phyloP scores from a whole-genome alignment of 1,284 basidiomycete genomes.

The Ustilago loliicola region DNA sequence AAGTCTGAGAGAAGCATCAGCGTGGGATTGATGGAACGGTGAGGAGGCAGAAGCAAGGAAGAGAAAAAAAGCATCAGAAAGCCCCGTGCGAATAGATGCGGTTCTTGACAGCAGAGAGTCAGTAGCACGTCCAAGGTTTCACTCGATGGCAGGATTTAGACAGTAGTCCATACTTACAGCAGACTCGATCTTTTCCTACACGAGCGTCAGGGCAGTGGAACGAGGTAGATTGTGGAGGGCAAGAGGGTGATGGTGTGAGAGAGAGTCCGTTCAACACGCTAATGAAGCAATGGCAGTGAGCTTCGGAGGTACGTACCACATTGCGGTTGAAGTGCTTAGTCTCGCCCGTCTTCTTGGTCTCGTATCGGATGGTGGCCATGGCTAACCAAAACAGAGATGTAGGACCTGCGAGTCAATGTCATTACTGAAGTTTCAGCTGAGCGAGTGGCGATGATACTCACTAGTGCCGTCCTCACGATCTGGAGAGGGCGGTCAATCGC shows the following conservation, averaged over 20 bases:
- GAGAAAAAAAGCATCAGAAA: background rate
- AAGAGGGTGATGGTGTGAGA: no score
- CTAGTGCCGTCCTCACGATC: constrained; percentile 30
- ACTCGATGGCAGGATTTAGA: background rate
- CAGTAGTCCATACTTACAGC: constrained; percentile 11
- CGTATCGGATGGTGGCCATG: constrained; percentile 37
- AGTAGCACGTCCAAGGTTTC: constrained; percentile 4
- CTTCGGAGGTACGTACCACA: constrained; percentile 19
- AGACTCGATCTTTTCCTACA: constrained; percentile 21
- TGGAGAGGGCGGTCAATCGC: background rate
- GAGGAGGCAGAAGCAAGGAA: background rate
- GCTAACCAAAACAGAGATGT: background rate
- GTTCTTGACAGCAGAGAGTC: constrained; percentile 1
- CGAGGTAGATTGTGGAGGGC: no score
- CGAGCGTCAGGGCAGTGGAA: background rate
- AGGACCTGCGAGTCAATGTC: no score
- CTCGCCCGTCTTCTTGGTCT: constrained; percentile 23
- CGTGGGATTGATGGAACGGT: background rate
- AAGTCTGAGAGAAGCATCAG: constrained; percentile 3
- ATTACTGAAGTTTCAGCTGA: no score
- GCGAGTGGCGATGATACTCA: constrained; percentile 5
- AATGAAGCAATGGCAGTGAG: no score
- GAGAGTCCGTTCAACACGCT: no score
- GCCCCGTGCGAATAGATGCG: constrained; percentile 6
- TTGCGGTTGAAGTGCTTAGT: constrained; percentile 24